Evolutionary conservation across 2,329 filamentous ascomycete species (phyloP), one percentile per base, ranked within the genome.

Genomic region (Bisporella sp.): DNA sequence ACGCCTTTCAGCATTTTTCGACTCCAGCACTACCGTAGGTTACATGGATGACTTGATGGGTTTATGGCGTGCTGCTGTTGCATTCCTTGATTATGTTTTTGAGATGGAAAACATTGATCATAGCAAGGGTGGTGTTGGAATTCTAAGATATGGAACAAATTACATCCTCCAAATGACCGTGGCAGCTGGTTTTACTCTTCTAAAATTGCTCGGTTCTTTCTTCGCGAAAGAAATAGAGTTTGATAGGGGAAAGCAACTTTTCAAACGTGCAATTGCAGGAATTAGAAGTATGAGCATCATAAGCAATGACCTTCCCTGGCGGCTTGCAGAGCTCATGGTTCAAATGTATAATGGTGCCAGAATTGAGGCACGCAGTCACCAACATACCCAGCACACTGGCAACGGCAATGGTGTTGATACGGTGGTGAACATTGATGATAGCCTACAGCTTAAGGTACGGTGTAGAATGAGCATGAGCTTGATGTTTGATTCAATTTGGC

Each of bases 161-260:
- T 91, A 91, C 66, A 80, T 92, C 47, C 83, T 89, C 64, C 87
- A 92, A 67, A 91, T 92, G 84, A 80, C 90, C 50, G 81, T 91
- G n/a, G 87, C 87, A 2, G 86, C 84, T 5, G 83, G 84, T 4
- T 90, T 90, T 60, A 83, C 86, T 1, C 71, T 93, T 45, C 75
- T 91, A 54, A 92, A 91, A 62, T 74, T 92, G 50, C 84, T 91
- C 69, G 81, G 84, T 46, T 89, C 87, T 21, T 85, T 84, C 68
- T 91, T 91, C 59, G 77, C 84, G 40, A 78, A 78, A 57, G 81
- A 82, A n/a, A 81, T 87, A 49, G 85, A 90, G 58, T 81, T 79
- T 50, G 76, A 83, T 37, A 75, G 81, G 5, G 85, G 84, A 9
- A 79, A 84, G 29, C 76, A 74, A 4, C 76, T 89, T 8, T 90